Percentiles rank a stretch among this genome's conserved stretches.
Conservation (phyloP, 169 alveolate species). For the Toxoplasma gondii region DNA sequence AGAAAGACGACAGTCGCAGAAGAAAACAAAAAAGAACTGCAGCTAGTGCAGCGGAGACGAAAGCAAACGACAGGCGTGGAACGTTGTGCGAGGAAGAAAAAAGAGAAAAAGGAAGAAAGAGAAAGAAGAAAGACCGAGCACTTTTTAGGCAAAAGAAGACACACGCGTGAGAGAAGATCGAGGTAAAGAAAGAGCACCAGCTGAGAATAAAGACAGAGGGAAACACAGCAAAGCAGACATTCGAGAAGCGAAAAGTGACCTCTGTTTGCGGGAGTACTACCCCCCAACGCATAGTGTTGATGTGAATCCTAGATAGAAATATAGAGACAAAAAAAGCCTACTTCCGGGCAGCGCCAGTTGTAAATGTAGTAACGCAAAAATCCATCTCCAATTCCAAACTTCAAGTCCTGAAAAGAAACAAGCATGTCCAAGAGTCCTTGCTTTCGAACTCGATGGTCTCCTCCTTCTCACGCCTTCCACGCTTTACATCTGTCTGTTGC, state of each 20-base stretch:
- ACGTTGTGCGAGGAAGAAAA: neutral
- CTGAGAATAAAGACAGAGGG: no score
- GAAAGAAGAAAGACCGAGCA: neutral
- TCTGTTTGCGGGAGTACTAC: no score
- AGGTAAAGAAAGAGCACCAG: neutral
- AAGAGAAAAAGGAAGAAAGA: neutral
- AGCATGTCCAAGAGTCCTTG: neutral
- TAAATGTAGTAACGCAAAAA: constrained; percentile 94
- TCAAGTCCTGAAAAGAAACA: constrained; percentile 77
- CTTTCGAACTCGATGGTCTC: neutral
- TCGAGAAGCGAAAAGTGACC: neutral
- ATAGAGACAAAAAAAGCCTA: neutral
- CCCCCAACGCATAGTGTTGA: no score
- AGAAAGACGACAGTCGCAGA: neutral
- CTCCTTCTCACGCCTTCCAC: no score
- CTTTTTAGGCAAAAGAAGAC: no score
- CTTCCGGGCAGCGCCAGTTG: constrained; percentile 92
- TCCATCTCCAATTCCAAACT: constrained; percentile 98
- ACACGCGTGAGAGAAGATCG: no score
- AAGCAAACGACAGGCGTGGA: neutral
- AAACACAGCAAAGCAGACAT: neutral
- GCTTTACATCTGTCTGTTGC: no score
- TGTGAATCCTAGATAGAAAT: no score
- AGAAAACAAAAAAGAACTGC: neutral
- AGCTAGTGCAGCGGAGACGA: neutral